phyloP scores from a whole-genome alignment of 2,329 filamentous ascomycete genomes.

The Chaetomiaceae sp. region DNA sequence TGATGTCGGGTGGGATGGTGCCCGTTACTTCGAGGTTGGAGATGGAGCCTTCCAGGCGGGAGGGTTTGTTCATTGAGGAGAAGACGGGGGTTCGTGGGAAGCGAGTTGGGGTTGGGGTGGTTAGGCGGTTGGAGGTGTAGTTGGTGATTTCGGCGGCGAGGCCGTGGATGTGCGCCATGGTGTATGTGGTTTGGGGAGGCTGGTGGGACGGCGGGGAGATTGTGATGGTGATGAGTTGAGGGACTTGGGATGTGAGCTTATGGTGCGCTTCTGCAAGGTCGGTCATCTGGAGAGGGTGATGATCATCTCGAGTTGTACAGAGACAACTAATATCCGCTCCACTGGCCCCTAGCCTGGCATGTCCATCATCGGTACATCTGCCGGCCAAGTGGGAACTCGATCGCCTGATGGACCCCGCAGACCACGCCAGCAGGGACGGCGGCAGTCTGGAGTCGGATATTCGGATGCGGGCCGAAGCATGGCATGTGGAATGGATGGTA shows the following conservation, averaged over 20 bases:
- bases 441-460: conserved; percentile 11
- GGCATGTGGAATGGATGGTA: conserved; percentile 4
- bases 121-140: conserved; percentile 31
- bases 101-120: conserved; percentile 27
- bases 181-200: neutral
- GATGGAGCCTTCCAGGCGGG: conserved; percentile 33
- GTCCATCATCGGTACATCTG: conserved; percentile 4
- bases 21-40: conserved; percentile 39
- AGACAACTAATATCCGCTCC: neutral
- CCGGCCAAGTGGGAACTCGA: neutral
- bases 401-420: conserved; percentile 7
- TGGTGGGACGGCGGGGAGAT: neutral
- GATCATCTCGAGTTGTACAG: neutral
- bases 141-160: conserved; percentile 30
- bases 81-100: conserved; percentile 34
- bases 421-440: neutral
- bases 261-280: too few relatives aligned
- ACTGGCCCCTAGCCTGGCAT: too few relatives aligned
- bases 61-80: conserved; percentile 36
- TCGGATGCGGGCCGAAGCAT: conserved; percentile 15
- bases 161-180: conserved; percentile 36
- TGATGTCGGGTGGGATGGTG: conserved; percentile 39
- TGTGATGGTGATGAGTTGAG: neutral
- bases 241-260: neutral
- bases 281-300: neutral